Conservation (phyloP, 106 monocot species). For the Dendrobium huoshanense region DNA sequence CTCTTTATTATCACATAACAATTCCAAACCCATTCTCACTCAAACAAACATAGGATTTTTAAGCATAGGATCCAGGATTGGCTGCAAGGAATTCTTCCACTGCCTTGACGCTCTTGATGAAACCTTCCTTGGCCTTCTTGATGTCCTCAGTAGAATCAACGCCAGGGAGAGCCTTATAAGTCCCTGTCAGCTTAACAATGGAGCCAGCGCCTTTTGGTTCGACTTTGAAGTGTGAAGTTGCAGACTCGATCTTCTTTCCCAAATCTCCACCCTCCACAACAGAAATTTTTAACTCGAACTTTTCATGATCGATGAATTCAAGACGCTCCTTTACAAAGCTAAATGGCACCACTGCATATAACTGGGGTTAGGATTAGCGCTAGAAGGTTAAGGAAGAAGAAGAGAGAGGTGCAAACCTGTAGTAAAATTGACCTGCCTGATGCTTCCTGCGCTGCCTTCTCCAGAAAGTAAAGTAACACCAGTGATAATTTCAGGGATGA, state of each 20-base stretch:
- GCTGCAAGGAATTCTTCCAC: slow-evolving; percentile 32
- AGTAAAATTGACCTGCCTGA: slow-evolving; percentile 7
- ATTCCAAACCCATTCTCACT: not conserved
- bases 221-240: slow-evolving; percentile 6
- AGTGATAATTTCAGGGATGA: slow-evolving; percentile 8
- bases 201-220: not conserved
- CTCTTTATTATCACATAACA: not conserved
- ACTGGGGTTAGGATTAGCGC: not conserved
- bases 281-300: not conserved
- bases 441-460: slow-evolving; percentile 1
- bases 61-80: slow-evolving; percentile 31
- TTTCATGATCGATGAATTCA: slow-evolving; percentile 6
- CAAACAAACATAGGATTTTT: not conserved
- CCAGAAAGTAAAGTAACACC: not conserved
- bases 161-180: slow-evolving; percentile 14
- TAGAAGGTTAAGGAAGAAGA: no score
- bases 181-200: slow-evolving; percentile 8
- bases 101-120: slow-evolving; percentile 19
- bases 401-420: not conserved
- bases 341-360: not conserved
- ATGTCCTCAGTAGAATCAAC: not conserved
- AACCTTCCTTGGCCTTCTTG: slow-evolving; percentile 11
- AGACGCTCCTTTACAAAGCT: slow-evolving; percentile 10
- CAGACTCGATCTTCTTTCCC: slow-evolving; percentile 3
- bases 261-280: slow-evolving; percentile 4